Conservation (phyloP, 805 yeast species). For the Brettanomyces custersianus region DNA sequence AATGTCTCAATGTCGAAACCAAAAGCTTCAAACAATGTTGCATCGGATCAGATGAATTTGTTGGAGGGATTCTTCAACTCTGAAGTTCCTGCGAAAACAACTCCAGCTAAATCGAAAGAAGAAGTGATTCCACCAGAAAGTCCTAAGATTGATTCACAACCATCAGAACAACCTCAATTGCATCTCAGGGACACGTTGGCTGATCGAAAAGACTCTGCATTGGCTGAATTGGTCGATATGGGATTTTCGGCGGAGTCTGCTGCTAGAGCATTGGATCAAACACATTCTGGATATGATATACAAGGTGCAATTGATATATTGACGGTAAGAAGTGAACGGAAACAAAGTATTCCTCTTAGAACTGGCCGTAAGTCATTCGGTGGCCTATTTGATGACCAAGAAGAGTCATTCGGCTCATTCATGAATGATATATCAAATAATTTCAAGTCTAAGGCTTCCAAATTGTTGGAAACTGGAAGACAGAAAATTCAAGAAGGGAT, state of each 20-base stretch:
- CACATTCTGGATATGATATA: slow-evolving; percentile 45
- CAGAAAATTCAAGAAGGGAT: slow-evolving; percentile 54
- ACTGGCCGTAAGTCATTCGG: not conserved
- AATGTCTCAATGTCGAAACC: no score
- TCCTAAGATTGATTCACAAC: not conserved
- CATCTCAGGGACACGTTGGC: no score
- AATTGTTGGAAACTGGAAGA: slow-evolving; percentile 47
- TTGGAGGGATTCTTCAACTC: slow-evolving; percentile 7
- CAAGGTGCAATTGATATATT: slow-evolving; percentile 58
- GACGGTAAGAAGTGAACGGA: slow-evolving; percentile 30
- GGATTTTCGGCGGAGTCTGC: slow-evolving; percentile 64
- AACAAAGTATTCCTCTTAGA: not conserved
- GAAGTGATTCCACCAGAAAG: not conserved
- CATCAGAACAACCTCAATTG: not conserved
- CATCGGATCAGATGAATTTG: not conserved
- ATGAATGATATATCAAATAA: slow-evolving; percentile 49
- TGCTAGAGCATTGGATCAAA: slow-evolving; percentile 45
- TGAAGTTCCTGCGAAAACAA: not conserved
- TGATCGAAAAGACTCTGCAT: slow-evolving; percentile 31
- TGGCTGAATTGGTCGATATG: slow-evolving; percentile 72
- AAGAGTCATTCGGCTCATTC: slow-evolving; percentile 22
- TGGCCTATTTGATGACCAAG: no score
- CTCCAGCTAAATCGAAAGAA: not conserved
- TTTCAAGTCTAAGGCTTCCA: slow-evolving; percentile 51
- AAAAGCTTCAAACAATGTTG: slow-evolving; percentile 5